Conservation (phyloP, 768 basidiomycete species). For the Russula sp. region DNA sequence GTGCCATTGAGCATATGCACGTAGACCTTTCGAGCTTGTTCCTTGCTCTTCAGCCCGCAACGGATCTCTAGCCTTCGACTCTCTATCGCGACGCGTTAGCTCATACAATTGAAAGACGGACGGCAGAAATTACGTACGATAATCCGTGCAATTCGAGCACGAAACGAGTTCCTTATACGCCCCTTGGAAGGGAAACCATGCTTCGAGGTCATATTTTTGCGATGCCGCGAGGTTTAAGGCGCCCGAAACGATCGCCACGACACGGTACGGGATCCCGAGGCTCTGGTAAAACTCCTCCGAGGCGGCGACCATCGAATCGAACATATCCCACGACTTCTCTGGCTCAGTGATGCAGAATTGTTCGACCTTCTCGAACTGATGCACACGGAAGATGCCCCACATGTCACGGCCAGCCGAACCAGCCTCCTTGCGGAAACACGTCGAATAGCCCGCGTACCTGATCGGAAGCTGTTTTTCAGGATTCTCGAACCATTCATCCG, state of each 20-base stretch:
- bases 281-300: slow-evolving; percentile 97
- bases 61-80: slow-evolving; percentile 88
- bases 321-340: slow-evolving; percentile 89
- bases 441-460: slow-evolving; percentile 82
- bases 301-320: slow-evolving; percentile 84
- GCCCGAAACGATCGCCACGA: slow-evolving; percentile 93
- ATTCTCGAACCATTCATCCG: slow-evolving; percentile 96
- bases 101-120: background rate
- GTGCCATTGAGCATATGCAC: slow-evolving; percentile 99
- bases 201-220: slow-evolving; percentile 96
- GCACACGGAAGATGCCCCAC: slow-evolving; percentile 99
- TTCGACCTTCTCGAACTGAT: slow-evolving; percentile 99
- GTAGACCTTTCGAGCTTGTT: slow-evolving; percentile 87
- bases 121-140: slow-evolving; percentile 58
- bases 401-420: slow-evolving; percentile 96
- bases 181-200: slow-evolving; percentile 98
- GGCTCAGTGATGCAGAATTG: slow-evolving; percentile 95
- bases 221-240: slow-evolving; percentile 95
- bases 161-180: slow-evolving; percentile 96
- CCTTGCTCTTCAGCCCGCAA: slow-evolving; percentile 86
- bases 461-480: slow-evolving; percentile 91
- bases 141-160: slow-evolving; percentile 98
- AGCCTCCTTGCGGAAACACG: slow-evolving; percentile 99
- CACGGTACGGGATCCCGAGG: slow-evolving; percentile 84
- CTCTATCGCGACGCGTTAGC: slow-evolving; percentile 46